Conservation (phyloP, 1,284 basidiomycete species). For the Peniophora sp. region DNA sequence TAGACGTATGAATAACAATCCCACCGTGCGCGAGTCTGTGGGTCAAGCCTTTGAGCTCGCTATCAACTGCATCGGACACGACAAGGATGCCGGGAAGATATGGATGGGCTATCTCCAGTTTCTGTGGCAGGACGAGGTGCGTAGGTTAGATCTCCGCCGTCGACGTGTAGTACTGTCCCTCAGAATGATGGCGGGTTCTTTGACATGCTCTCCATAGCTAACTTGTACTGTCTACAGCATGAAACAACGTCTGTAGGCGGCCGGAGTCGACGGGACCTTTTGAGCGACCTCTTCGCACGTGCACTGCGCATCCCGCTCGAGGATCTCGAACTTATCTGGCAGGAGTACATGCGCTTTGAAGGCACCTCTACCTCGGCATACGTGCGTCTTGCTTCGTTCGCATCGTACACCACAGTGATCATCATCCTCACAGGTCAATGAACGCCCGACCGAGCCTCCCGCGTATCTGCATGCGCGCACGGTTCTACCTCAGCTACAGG, state of each 20-base stretch:
- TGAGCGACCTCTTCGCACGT: slow-evolving; percentile 89
- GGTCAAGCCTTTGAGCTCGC: slow-evolving; percentile 93
- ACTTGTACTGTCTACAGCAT: neutral
- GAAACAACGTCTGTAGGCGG: no score
- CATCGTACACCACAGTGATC: slow-evolving; percentile 3
- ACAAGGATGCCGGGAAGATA: slow-evolving; percentile 70
- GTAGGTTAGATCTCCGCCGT: slow-evolving; percentile 13
- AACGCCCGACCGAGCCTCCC: slow-evolving; percentile 75
- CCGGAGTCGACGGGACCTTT: slow-evolving; percentile 88
- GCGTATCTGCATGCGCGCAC: slow-evolving; percentile 92
- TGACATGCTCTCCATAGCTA: neutral
- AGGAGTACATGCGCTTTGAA: slow-evolving; percentile 92
- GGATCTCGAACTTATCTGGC: slow-evolving; percentile 92
- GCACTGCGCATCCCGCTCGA: slow-evolving; percentile 92
- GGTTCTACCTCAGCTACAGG: slow-evolving; percentile 78
- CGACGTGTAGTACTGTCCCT: neutral
- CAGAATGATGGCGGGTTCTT: neutral
- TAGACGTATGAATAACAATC: slow-evolving; percentile 37
- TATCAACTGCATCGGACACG: slow-evolving; percentile 82
- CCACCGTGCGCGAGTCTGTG: slow-evolving; percentile 63
- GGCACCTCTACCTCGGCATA: slow-evolving; percentile 87
- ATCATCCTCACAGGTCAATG: slow-evolving; percentile 87
- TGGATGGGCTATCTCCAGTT: slow-evolving; percentile 82
- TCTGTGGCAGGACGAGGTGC: slow-evolving; percentile 71
- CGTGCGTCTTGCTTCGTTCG: slow-evolving; percentile 26